A percentile compares a stretch with the other conserved stretches of the same genome.
Conservation (phyloP, 2,329 filamentous ascomycete species). For the Aspergillus latus region DNA sequence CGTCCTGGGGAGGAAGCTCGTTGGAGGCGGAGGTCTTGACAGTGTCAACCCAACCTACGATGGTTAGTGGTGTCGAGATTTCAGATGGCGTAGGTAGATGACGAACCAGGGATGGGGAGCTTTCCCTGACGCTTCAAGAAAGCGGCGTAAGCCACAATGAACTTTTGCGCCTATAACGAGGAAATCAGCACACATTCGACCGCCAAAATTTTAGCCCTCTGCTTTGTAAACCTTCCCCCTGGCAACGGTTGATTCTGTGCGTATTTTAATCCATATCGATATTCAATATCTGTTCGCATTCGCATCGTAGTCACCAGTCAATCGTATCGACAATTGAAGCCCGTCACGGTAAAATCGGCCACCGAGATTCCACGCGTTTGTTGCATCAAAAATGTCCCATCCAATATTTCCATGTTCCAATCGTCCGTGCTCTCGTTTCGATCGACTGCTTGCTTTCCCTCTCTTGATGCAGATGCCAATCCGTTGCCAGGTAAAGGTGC, state of each 20-base stretch:
- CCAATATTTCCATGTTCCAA: neutral
- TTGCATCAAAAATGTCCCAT: neutral
- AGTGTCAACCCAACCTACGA: constrained; percentile 92
- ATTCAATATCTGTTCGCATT: neutral
- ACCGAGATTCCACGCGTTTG: neutral
- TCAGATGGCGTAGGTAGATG: neutral
- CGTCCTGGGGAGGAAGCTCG: constrained; percentile 96
- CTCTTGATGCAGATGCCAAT: constrained; percentile 14
- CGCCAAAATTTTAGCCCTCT: neutral
- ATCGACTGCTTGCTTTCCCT: neutral
- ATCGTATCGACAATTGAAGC: neutral
- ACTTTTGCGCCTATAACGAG: constrained; percentile 60
- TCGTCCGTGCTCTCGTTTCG: neutral
- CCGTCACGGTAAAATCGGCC: neutral
- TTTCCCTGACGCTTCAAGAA: constrained; percentile 72
- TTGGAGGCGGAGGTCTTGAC: constrained; percentile 97
- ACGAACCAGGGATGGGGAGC: constrained; percentile 67
- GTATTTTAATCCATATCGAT: neutral
- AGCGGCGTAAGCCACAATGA: constrained; percentile 66
- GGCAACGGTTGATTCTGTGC: neutral
- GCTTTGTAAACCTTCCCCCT: neutral
- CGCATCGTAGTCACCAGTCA: constrained; percentile 1
- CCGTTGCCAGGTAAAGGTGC: constrained; percentile 14
- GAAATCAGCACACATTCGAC: constrained; percentile 18
- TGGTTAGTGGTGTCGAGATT: neutral